Conservation (phyloP, 2,329 filamentous ascomycete genomes). For the Sclerotinia sclerotiorum region DNA sequence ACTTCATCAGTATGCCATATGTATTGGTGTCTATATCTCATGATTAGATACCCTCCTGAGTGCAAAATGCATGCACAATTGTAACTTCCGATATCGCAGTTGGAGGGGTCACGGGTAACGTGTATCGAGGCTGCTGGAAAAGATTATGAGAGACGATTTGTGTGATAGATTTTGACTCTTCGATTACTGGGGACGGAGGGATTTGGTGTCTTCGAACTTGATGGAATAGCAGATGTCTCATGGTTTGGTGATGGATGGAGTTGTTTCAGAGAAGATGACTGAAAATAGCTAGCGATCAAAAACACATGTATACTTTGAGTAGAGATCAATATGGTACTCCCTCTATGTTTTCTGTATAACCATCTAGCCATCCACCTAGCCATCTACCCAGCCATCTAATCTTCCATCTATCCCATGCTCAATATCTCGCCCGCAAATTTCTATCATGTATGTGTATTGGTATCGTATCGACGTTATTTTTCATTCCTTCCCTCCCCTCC, state of each 20-base stretch:
- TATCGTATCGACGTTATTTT: conserved; percentile 5
- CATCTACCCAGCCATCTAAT: conserved; percentile 4
- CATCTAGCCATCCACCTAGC: not conserved
- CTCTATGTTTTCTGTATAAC: not conserved
- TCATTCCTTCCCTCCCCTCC: not conserved
- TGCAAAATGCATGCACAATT: not conserved
- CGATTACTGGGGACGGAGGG: not conserved
- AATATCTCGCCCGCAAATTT: conserved; percentile 3
- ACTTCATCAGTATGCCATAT: not conserved
- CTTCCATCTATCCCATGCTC: not conserved
- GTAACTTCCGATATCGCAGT: not conserved
- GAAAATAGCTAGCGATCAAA: not conserved
- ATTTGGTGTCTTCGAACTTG: not conserved
- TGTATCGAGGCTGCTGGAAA: not conserved
- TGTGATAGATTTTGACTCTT: not conserved
- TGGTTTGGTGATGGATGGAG: not conserved
- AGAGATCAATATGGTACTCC: conserved; percentile 20
- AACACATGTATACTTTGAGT: not conserved
- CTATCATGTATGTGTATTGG: not conserved
- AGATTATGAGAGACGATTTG: not conserved
- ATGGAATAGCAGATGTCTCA: not conserved
- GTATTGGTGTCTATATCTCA: not conserved
- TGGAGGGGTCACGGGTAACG: not conserved
- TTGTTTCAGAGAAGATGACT: not conserved
- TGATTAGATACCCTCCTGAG: not conserved